A percentile compares a stretch with the other conserved stretches of the same genome.
These are phyloP conservation scores for Medicago ruthenica DNA, from an alignment of 306 rosid species.

Conservation along the genomic window DNA sequence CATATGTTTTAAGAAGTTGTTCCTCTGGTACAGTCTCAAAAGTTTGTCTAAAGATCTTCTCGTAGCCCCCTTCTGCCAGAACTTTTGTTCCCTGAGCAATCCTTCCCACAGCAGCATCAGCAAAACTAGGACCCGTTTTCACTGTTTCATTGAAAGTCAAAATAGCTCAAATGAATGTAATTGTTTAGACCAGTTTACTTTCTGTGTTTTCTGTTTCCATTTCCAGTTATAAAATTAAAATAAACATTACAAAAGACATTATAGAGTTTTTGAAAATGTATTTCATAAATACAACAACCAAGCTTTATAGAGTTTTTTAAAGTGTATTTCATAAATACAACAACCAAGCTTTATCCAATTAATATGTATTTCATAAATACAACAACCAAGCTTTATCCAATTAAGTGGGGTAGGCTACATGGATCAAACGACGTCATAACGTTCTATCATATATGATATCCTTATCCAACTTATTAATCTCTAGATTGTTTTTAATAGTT, in stretches of 20 bases:
- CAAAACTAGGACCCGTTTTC: constrained; percentile 94
- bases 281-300: too few species aligned
- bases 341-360: too few species aligned
- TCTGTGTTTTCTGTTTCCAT: neutral
- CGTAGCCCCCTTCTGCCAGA: constrained; percentile 98
- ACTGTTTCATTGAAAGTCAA: constrained; percentile 54
- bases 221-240: neutral
- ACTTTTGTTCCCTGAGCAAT: constrained; percentile 96
- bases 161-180: neutral
- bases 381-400: too few species aligned
- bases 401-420: too few species aligned
- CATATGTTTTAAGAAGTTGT: constrained; percentile 83
- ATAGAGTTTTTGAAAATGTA: neutral
- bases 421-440: too few species aligned
- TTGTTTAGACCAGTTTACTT: neutral
- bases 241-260: neutral
- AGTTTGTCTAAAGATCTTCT: constrained; percentile 81
- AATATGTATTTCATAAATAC: too few species aligned
- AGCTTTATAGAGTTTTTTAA: too few species aligned
- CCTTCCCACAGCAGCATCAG: constrained; percentile 97
- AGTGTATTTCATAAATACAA: too few species aligned
- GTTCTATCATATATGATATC: too few species aligned
- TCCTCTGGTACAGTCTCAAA: constrained; percentile 89
- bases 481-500: too few species aligned
- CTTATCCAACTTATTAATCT: too few species aligned